Conservation (phyloP, 2,329 filamentous ascomycete genomes). For the Microascus cirrosus region DNA sequence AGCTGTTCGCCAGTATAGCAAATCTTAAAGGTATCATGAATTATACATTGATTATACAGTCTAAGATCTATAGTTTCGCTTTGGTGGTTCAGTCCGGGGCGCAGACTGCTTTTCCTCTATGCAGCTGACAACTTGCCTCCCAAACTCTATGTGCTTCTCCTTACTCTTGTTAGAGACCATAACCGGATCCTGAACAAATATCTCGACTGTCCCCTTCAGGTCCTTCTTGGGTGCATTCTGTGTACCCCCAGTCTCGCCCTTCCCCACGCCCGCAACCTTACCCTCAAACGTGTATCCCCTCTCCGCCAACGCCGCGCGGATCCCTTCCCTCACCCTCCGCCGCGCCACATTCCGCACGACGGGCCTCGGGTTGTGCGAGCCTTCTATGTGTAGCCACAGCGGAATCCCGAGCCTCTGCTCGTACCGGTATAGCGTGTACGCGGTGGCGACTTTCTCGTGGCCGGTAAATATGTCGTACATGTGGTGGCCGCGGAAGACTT, state of each 20-base stretch:
- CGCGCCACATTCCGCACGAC: constrained; percentile 7
- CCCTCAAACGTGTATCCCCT: constrained; percentile 6
- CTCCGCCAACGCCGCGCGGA: constrained; percentile 7
- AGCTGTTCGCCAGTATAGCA: too few relatives aligned
- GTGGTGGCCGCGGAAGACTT: constrained; percentile 4
- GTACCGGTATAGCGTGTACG: constrained; percentile 8
- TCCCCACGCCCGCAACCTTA: constrained; percentile 1
- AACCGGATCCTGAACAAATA: constrained; percentile 5
- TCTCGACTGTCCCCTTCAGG: constrained; percentile 3
- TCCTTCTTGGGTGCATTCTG: background rate
- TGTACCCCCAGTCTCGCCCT: background rate
- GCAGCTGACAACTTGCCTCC: constrained; percentile 1
- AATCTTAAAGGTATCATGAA: background rate
- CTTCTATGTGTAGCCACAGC: constrained; percentile 7
- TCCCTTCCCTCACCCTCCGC: constrained; percentile 7
- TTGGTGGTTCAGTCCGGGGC: background rate
- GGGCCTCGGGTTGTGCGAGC: constrained; percentile 4
- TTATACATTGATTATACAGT: background rate
- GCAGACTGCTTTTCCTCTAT: background rate
- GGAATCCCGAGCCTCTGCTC: constrained; percentile 6
- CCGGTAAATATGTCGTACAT: constrained; percentile 5
- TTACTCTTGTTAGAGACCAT: background rate
- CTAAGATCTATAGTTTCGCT: background rate
- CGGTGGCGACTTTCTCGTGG: constrained; percentile 6
- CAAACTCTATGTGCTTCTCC: constrained; percentile 3